Evolutionary conservation across 2,329 filamentous ascomycete genomes (phyloP).

Genomic region (Pseudogymnoascus sp.): DNA sequence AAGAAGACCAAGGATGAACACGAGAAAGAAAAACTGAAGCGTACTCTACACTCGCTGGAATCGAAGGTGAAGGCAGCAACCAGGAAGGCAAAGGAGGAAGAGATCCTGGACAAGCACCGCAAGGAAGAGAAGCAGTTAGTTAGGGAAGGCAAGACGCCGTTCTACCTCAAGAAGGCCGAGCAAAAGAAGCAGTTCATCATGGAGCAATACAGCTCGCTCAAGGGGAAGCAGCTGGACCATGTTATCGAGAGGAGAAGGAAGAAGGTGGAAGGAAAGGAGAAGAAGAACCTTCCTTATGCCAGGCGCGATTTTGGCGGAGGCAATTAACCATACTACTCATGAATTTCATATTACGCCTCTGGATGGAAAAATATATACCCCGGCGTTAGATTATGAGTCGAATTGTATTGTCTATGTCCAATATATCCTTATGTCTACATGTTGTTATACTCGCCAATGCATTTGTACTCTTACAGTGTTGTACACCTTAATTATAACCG

Average conservation of each 20-base stretch:
- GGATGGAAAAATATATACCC: background rate
- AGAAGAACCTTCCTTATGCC: constrained; percentile 59
- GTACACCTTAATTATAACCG: constrained; percentile 12
- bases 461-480: background rate
- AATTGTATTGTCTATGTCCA: constrained; percentile 6
- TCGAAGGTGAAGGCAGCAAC: constrained; percentile 64
- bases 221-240: constrained; percentile 73
- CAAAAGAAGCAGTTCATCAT: constrained; percentile 78
- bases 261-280: constrained; percentile 81
- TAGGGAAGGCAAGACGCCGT: constrained; percentile 82
- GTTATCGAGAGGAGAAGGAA: constrained; percentile 81
- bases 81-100: constrained; percentile 60
- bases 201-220: constrained; percentile 75
- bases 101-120: constrained; percentile 66
- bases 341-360: background rate
- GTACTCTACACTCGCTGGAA: constrained; percentile 68
- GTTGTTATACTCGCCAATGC: background rate
- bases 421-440: constrained; percentile 7
- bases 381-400: constrained; percentile 9
- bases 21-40: constrained; percentile 63
- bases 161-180: constrained; percentile 86
- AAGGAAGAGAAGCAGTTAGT: constrained; percentile 77
- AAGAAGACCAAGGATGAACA: constrained; percentile 58
- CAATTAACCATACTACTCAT: background rate
- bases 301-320: constrained; percentile 12